A percentile compares a stretch with the other conserved stretches of the same genome.
Conservation (phyloP, 1,139 yeast species). For the Candida sanyaensis region DNA sequence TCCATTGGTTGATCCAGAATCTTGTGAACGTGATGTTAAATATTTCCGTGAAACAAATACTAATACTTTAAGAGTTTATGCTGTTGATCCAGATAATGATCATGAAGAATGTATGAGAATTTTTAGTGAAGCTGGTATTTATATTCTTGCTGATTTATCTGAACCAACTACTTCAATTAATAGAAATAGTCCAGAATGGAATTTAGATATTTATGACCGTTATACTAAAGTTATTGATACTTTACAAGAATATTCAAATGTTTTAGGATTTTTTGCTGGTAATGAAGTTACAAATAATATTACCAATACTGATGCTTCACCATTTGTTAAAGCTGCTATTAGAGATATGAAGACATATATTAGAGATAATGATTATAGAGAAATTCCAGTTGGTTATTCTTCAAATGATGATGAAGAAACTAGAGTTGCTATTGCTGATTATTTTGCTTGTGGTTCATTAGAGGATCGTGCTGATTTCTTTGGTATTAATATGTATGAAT, state of each 20-base stretch:
- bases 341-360: conserved; percentile 90
- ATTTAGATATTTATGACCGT: conserved; percentile 63
- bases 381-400: conserved; percentile 89
- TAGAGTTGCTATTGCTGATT: conserved; percentile 77
- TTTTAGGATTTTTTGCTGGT: conserved; percentile 91
- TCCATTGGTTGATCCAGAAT: conserved; percentile 70
- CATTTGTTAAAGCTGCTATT: conserved; percentile 87
- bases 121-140: conserved; percentile 86
- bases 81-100: conserved; percentile 73
- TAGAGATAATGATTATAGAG: conserved; percentile 59
- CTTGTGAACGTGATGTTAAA: conserved; percentile 79
- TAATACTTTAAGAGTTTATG: conserved; percentile 73
- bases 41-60: conserved; percentile 76
- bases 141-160: conserved; percentile 83
- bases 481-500: conserved; percentile 87
- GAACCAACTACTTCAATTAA: conserved; percentile 76
- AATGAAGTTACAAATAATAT: conserved; percentile 73
- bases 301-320: conserved; percentile 61
- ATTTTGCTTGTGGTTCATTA: conserved; percentile 71
- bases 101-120: conserved; percentile 89
- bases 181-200: conserved; percentile 77
- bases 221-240: conserved; percentile 83
- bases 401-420: conserved; percentile 81
- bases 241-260: conserved; percentile 78
- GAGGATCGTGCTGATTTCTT: conserved; percentile 82